Evolutionary conservation across 139 green algal species (phyloP).

Genomic region (Haematococcus lacustris): DNA sequence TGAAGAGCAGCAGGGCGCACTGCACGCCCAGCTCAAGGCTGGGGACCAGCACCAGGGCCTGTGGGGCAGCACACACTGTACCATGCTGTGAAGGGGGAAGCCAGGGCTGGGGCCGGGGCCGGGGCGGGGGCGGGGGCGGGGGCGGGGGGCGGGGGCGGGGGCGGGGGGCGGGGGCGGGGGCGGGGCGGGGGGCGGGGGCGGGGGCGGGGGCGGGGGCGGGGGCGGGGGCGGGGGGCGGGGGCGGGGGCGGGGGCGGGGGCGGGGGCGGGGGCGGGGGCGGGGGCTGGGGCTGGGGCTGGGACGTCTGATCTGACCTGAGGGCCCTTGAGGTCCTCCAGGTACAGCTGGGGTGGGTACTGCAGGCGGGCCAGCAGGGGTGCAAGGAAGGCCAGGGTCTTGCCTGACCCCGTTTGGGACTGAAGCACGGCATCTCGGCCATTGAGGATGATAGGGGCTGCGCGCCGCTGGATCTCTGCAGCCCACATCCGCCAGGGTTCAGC

Average conservation of each 20-base stretch:
- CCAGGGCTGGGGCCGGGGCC: too few species aligned
- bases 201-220: too few species aligned
- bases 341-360: slow-evolving; percentile 59
- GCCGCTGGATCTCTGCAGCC: slow-evolving; percentile 65
- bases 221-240: too few species aligned
- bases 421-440: slow-evolving; percentile 57
- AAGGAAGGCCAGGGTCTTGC: slow-evolving; percentile 78
- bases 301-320: slow-evolving; percentile 12
- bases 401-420: slow-evolving; percentile 57
- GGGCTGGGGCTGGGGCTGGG: too few species aligned
- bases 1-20: slow-evolving; percentile 59
- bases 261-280: too few species aligned
- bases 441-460: slow-evolving; percentile 44
- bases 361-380: slow-evolving; percentile 56
- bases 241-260: too few species aligned
- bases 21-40: slow-evolving; percentile 86
- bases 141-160: too few species aligned
- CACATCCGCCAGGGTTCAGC: background rate
- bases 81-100: too few species aligned
- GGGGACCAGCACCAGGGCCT: slow-evolving; percentile 75
- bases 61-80: slow-evolving; percentile 43
- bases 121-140: too few species aligned
- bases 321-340: slow-evolving; percentile 65
- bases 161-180: too few species aligned
- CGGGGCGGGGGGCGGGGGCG: too few species aligned